These are phyloP conservation scores for Cercospora sp. DNA, from an alignment of 2,329 filamentous ascomycete species.

Conservation along the genomic window DNA sequence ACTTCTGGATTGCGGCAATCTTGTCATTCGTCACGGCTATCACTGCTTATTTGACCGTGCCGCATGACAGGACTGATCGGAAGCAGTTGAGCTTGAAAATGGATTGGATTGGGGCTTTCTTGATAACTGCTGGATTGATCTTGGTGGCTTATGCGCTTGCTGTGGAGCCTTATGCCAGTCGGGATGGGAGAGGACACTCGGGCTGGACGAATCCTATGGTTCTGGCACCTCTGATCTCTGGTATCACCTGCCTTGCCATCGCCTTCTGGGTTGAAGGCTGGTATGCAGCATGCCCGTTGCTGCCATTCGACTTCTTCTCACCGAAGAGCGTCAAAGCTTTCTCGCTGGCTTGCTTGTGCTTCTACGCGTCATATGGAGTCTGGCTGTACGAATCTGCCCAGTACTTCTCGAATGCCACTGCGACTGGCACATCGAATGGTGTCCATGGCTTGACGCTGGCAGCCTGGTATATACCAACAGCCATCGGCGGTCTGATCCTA, in stretches of 20 bases:
- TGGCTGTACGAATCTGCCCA: conserved; percentile 38
- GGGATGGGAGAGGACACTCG: conserved; percentile 16
- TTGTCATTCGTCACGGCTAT: conserved; percentile 33
- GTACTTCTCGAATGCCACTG: conserved; percentile 28
- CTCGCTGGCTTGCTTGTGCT: conserved; percentile 38
- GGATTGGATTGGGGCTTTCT: conserved; percentile 40
- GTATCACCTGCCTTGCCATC: conserved; percentile 29
- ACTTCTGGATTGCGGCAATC: conserved; percentile 39
- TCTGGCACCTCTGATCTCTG: conserved; percentile 34
- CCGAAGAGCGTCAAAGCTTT: conserved; percentile 37
- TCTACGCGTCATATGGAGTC: conserved; percentile 41
- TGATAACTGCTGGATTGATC: conserved; percentile 40
- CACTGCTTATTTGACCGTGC: conserved; percentile 38
- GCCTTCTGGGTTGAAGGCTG: conserved; percentile 40
- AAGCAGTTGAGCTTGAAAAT: conserved; percentile 37
- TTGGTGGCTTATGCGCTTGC: conserved; percentile 39
- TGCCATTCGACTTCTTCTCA: conserved; percentile 41
- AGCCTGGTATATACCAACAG: conserved; percentile 40
- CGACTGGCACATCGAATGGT: conserved; percentile 22
- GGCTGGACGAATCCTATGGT: conserved; percentile 35
- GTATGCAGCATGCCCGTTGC: conserved; percentile 36
- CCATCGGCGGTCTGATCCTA: conserved; percentile 37
- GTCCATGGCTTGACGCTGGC: conserved; percentile 36
- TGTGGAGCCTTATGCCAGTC: conserved; percentile 35
- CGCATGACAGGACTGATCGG: conserved; percentile 36